Evolutionary conservation across 2,329 filamentous ascomycete genomes (phyloP).

Genomic region (Botrytis pseudocinerea): DNA sequence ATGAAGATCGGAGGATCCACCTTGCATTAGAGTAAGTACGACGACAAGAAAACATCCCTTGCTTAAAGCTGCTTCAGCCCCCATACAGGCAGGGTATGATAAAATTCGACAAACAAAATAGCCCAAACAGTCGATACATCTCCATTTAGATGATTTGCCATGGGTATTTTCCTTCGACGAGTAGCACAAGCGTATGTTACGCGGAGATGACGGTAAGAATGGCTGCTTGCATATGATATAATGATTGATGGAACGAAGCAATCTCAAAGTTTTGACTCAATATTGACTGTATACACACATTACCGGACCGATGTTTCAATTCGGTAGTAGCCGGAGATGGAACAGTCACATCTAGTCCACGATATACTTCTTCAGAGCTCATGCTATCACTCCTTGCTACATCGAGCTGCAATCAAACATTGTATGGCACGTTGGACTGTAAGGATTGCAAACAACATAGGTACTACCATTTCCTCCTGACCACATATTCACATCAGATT

Average conservation of each 20-base stretch:
- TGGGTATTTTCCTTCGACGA: not conserved
- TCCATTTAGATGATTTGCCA: not conserved
- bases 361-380: not conserved
- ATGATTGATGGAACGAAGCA: constrained; percentile 15
- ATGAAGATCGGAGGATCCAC: constrained; percentile 8
- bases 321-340: constrained; percentile 18
- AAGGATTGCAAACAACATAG: not conserved
- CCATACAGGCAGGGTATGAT: not conserved
- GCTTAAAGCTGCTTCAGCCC: constrained; percentile 16
- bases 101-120: not conserved
- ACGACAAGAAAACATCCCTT: constrained; percentile 12
- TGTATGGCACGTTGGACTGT: not conserved
- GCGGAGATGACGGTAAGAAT: constrained; percentile 20
- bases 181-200: constrained; percentile 9
- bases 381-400: not conserved
- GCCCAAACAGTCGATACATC: not conserved
- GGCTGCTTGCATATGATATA: constrained; percentile 23
- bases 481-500: not conserved
- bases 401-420: not conserved
- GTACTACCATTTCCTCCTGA: not conserved
- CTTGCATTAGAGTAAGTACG: constrained; percentile 11
- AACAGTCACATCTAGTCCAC: constrained; percentile 17
- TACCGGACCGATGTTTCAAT: constrained; percentile 14
- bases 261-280: constrained; percentile 15
- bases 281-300: constrained; percentile 10